A percentile compares a stretch with the other conserved stretches of the same genome.
phyloP scores from a whole-genome alignment of 257 asterid genomes.

The Jasminum sambac region DNA sequence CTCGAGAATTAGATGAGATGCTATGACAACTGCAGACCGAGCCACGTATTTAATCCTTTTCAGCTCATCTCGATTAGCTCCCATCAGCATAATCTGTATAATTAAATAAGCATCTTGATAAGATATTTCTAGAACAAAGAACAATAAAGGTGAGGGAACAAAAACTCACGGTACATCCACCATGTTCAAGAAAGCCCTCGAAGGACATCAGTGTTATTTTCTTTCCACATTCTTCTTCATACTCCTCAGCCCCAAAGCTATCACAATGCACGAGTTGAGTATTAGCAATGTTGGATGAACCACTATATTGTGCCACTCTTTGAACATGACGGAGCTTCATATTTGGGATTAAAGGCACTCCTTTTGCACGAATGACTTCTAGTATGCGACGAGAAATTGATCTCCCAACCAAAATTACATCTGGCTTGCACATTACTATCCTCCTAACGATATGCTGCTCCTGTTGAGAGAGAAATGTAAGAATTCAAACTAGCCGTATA shows the following conservation, averaged over 20 bases:
- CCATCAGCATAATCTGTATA: conserved; percentile 84
- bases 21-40: conserved; percentile 93
- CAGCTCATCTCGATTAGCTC: conserved; percentile 73
- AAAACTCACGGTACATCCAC: conserved; percentile 79
- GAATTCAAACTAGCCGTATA: no score
- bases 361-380: conserved; percentile 77
- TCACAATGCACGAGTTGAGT: conserved; percentile 79
- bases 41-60: conserved; percentile 83
- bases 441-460: conserved; percentile 70
- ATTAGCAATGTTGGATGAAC: conserved; percentile 53
- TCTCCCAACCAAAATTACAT: conserved; percentile 84
- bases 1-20: conserved; percentile 93
- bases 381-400: conserved; percentile 89
- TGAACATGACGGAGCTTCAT: conserved; percentile 92
- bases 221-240: conserved; percentile 85
- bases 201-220: conserved; percentile 88
- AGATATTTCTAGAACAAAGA: conserved; percentile 5
- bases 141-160: conserved; percentile 19
- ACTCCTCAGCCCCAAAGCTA: conserved; percentile 69
- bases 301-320: conserved; percentile 85
- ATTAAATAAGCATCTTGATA: neutral
- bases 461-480: conserved; percentile 38
- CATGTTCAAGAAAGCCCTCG: conserved; percentile 84
- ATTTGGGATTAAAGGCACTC: conserved; percentile 79
- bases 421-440: conserved; percentile 80